Conservation (phyloP, 1,139 yeast genomes). For the Yamadazyma diddensiae region DNA sequence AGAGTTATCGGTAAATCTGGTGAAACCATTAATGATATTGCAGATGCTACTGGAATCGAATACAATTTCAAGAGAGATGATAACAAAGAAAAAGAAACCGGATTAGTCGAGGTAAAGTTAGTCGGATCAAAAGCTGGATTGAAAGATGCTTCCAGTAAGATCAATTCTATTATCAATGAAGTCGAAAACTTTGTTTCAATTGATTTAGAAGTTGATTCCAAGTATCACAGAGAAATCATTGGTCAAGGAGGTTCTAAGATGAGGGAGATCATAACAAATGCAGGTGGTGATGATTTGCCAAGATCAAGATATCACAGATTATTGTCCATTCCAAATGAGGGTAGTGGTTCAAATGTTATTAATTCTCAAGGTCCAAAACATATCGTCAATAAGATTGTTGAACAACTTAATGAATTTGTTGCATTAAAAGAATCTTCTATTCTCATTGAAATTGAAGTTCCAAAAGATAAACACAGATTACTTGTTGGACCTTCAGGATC, state of each 20-base stretch:
- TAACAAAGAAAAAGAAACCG: slow-evolving; percentile 39
- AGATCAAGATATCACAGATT: slow-evolving; percentile 51
- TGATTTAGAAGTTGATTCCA: slow-evolving; percentile 68
- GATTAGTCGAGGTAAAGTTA: slow-evolving; percentile 59
- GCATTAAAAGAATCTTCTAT: slow-evolving; percentile 63
- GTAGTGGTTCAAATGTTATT: slow-evolving; percentile 59
- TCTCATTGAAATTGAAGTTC: slow-evolving; percentile 55
- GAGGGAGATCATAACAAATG: slow-evolving; percentile 70
- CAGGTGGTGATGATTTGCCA: slow-evolving; percentile 62
- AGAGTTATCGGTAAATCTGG: slow-evolving; percentile 90
- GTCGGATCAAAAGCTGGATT: slow-evolving; percentile 83
- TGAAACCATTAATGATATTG: slow-evolving; percentile 77
- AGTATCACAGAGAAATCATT: slow-evolving; percentile 74
- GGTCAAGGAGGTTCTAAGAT: slow-evolving; percentile 80
- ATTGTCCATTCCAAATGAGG: slow-evolving; percentile 74
- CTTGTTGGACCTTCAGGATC: slow-evolving; percentile 83
- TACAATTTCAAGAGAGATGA: slow-evolving; percentile 58
- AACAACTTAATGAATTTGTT: slow-evolving; percentile 63
- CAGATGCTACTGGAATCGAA: slow-evolving; percentile 77
- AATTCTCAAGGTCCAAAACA: slow-evolving; percentile 72
- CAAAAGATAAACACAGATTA: slow-evolving; percentile 73
- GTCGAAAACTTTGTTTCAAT: slow-evolving; percentile 63
- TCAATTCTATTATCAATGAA: slow-evolving; percentile 63
- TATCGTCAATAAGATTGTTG: slow-evolving; percentile 68
- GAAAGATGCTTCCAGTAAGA: slow-evolving; percentile 64